Conservation (phyloP, 2,329 filamentous ascomycete species). For the Aspergillus sp. region DNA sequence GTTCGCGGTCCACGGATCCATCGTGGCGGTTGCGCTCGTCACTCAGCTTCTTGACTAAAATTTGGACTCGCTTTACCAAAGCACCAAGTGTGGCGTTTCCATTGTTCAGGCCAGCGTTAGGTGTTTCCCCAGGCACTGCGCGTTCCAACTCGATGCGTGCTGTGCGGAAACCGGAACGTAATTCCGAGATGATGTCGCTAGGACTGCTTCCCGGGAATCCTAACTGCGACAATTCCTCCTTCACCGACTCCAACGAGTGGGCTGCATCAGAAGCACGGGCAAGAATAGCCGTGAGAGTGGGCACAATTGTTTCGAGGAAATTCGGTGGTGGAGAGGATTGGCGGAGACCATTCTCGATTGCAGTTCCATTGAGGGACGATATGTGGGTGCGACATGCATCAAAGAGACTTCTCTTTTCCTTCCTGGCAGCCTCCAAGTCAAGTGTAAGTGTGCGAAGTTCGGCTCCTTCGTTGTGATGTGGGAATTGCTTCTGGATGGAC, state of each 20-base stretch:
- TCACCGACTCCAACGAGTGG: constrained; percentile 27
- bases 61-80: constrained; percentile 32
- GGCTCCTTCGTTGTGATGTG: constrained; percentile 10
- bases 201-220: constrained; percentile 30
- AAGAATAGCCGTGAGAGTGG: constrained; percentile 28
- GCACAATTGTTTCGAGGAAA: constrained; percentile 31
- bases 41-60: constrained; percentile 26
- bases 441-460: constrained; percentile 24
- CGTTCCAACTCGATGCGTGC: constrained; percentile 39
- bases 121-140: constrained; percentile 37
- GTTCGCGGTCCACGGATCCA: constrained; percentile 31
- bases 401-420: constrained; percentile 35
- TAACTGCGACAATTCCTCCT: constrained; percentile 28
- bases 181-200: constrained; percentile 27
- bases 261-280: constrained; percentile 32
- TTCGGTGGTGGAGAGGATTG: constrained; percentile 30
- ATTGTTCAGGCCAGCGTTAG: constrained; percentile 29
- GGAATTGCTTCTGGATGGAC: constrained; percentile 12
- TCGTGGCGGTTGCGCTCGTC: constrained; percentile 25
- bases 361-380: constrained; percentile 15
- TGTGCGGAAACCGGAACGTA: constrained; percentile 33
- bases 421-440: constrained; percentile 32
- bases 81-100: constrained; percentile 33
- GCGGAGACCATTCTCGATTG: constrained; percentile 13
- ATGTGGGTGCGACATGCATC: constrained; percentile 29